Conservation (phyloP, 108 stramenopile genomes). For the Fragilaria crotonensis region DNA sequence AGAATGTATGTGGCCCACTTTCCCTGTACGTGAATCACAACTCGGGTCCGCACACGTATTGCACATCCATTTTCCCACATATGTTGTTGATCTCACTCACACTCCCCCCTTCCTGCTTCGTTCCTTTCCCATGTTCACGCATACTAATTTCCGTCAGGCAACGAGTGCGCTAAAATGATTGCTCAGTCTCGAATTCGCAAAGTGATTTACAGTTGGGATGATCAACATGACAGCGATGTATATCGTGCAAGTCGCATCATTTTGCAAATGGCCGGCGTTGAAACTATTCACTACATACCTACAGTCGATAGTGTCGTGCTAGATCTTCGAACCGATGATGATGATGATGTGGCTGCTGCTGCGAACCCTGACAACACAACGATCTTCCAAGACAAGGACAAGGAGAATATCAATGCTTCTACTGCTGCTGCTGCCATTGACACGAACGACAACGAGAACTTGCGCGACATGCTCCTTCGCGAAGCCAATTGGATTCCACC, state of each 20-base stretch:
- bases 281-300: slow-evolving; percentile 21
- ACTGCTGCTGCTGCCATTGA: not conserved
- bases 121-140: not conserved
- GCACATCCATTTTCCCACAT: not conserved
- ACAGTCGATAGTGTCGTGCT: not conserved
- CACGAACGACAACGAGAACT: slow-evolving; percentile 8
- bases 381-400: not conserved
- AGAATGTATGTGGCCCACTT: slow-evolving; percentile 87
- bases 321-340: too few species aligned
- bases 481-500: slow-evolving; percentile 62
- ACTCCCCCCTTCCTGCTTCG: not conserved
- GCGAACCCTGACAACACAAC: not conserved
- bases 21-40: slow-evolving; percentile 45
- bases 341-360: too few species aligned
- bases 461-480: slow-evolving; percentile 25
- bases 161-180: slow-evolving; percentile 95
- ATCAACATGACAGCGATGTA: slow-evolving; percentile 31
- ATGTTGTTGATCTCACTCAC: not conserved
- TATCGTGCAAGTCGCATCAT: slow-evolving; percentile 80
- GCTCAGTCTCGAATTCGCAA: slow-evolving; percentile 90
- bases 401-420: not conserved
- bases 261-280: slow-evolving; percentile 78
- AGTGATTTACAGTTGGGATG: slow-evolving; percentile 72
- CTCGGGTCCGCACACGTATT: not conserved
- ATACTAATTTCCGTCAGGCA: slow-evolving; percentile 24